Evolutionary conservation across 1,284 basidiomycete species (phyloP), one percentile per base, ranked within the genome.

Genomic region (Austropuccinia psidii): DNA sequence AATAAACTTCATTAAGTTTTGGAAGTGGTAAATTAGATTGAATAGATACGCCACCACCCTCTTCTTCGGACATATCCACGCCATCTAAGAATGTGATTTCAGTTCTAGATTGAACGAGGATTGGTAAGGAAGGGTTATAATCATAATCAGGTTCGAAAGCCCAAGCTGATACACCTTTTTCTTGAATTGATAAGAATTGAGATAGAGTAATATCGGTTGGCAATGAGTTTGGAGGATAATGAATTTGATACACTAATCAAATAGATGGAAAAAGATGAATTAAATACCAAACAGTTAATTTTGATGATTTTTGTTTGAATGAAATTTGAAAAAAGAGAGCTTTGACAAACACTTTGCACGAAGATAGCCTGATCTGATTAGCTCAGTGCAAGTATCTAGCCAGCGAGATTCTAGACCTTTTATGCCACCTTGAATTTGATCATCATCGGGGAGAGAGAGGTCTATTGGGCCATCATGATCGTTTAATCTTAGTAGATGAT

Each of bases 111-210:
- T 95, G 91, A 50, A 97, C 93, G 55, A 95, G 86, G 55, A 96
- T 84, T 5, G 90, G 91, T 74, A 91, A 88, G 17, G 78, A 76
- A 9, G 72, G 72, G 79, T 93, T 87, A 60, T 90, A 89, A 81
- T 97, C 93, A 80, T 93, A 95, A 81, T 97, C 93, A 50, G 93
- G 94, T 81, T 97, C 93, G 79, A 97, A 97, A 21, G 88, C 91
- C 93, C 93, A 97, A 7, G 93, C 93, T 29, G 93, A 93, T 50
- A 97, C 93, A 76, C 93, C 93, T 80, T 97, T 97, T 83, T 97
- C 93, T 81, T 97, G 93, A 75, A 97, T 97, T 27, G 93, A 93
- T 37, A 97, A 87, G 82, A 96, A 97, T 79, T 97, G 93, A 1
- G 93, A 94, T 45, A 97, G 84, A 0, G 94, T 97, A 81, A 97